Base-by-base conservation (phyloP, 108 stramenopile species). In the Skeletonema costatum region DNA sequence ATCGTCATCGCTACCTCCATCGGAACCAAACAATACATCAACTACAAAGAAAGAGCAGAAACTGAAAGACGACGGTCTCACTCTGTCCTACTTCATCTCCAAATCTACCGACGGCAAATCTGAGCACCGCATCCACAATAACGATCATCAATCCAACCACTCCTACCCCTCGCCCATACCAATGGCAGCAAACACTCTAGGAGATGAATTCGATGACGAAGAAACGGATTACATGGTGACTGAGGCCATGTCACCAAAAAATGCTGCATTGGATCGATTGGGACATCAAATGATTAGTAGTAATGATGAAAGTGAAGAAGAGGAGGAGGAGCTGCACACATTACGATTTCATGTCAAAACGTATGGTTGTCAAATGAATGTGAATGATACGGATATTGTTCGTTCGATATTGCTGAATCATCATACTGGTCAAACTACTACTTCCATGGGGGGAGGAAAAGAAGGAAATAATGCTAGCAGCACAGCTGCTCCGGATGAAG, bases 291-390 rank as follows among this genome's bases (percentile, higher is more conserved):
- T 44, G 41, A 71, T 60, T 31, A 33, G 10, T 16, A 29, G 16
- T 31, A 2, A 9, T 12, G 60, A 21, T 30, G 59, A 63, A 7
- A 50, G 2, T 17, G 58, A 32, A 19, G 29, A n/a, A 19, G 48
- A 32, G 14, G 53, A 71, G n/a, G 64, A 73, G 9, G 16, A 30
- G 29, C 21, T 65, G n/a, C 48, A 67, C 8, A 80, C 81, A 9
- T 48, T 80, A 5, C 76, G 87, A 64, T 99, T 97, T 77, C 97
- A 93, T 78, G 80, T 99, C 38, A 94, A 98, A 87, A 99, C 98
- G n/a, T 97, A 97, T 77, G 99, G 99, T 0, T 99, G 99, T 86
- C 97, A 99, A 79, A 99, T 99, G 98, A 99, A 99, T 81, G 96
- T 99, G 32, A 90, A 88, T 74, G 99, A 99, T 72, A 86, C 90